Evolutionary conservation across 495 filamentous ascomycete genomes (phyloP), one percentile per base, ranked within the genome.

Genomic region (Cenococcum geophilum): DNA sequence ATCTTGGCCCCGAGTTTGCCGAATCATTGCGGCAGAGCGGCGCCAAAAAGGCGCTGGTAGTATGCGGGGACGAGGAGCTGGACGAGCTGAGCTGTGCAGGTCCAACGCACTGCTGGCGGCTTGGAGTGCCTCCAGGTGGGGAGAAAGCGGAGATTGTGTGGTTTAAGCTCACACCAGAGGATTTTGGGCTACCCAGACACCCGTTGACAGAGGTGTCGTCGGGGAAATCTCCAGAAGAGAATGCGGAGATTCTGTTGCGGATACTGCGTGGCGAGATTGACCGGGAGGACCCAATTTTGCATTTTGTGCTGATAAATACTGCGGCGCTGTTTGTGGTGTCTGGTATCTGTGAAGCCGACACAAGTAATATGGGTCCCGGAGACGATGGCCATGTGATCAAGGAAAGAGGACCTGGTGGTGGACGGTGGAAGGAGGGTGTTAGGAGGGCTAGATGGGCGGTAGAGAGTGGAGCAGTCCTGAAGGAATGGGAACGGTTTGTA

Each of bases 71-170:
- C 61, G 93, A 97, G 74, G 89, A 97, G 55, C 83, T 99, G 53
- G 93, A 99, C 72, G 93, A 99, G 75, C 85, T 99, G 58, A 90
- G 86, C 63, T 95, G 89, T 66, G 93, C 92, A 2, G 91, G 91
- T 0, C 73, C 75, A 36, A 95, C 91, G 16, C 83, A 89, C 64
- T 97, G 92, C 80, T 97, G 93, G 92, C 82, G 81, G 70, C 73
- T 97, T 1, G 76, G 80, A 1, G 81, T 87, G 61, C 73, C 75
- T 59, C 71, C 77, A 16, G 79, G 81, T 1, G 57, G 72, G 83
- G 27, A 79, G 11, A 52, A 80, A 50, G 73, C 86, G 23, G 80
- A 81, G 35, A 75, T 91, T 14, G 83, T 91, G 54, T 79, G 84
- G 48, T 96, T 97, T 75, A 78, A 79, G 12, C 68, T 98, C 14